These are phyloP conservation scores for Leishmania turanica DNA, from an alignment of 208 protist genomes.

Conservation along the genomic window DNA sequence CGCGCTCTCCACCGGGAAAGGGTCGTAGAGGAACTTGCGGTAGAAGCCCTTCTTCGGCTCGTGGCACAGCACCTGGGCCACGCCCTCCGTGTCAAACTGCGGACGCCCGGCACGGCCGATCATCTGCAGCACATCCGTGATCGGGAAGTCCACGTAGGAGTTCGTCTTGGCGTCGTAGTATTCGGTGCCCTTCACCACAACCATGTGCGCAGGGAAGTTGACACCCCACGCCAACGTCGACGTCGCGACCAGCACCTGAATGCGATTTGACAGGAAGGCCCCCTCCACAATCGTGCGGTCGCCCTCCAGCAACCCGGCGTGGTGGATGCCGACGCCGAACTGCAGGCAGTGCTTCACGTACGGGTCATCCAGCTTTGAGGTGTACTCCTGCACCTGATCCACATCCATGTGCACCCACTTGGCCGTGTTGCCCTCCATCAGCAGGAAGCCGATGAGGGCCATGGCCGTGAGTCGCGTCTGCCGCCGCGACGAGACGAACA, in stretches of 20 bases:
- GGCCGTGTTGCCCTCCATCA: constrained; percentile 92
- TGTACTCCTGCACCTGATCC: constrained; percentile 84
- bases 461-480: constrained; percentile 99
- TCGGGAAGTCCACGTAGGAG: constrained; percentile 98
- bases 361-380: constrained; percentile 76
- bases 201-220: constrained; percentile 99
- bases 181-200: constrained; percentile 99
- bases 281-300: constrained; percentile 94
- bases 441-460: constrained; percentile 96
- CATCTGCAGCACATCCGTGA: constrained; percentile 99
- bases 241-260: constrained; percentile 99
- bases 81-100: constrained; percentile 96
- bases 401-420: constrained; percentile 94
- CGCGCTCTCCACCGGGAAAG: constrained; percentile 99
- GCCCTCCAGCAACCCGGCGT: constrained; percentile 94
- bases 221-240: constrained; percentile 99
- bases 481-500: constrained; percentile 99
- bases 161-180: constrained; percentile 98
- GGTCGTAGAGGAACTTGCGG: constrained; percentile 99
- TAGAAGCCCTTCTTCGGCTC: constrained; percentile 99
- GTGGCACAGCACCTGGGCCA: constrained; percentile 97
- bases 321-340: constrained; percentile 99
- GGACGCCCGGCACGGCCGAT: constrained; percentile 98
- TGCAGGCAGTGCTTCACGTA: constrained; percentile 95
- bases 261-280: constrained; percentile 94